phyloP scores from a whole-genome alignment of 768 basidiomycete genomes.

The Podaxis sp. region DNA sequence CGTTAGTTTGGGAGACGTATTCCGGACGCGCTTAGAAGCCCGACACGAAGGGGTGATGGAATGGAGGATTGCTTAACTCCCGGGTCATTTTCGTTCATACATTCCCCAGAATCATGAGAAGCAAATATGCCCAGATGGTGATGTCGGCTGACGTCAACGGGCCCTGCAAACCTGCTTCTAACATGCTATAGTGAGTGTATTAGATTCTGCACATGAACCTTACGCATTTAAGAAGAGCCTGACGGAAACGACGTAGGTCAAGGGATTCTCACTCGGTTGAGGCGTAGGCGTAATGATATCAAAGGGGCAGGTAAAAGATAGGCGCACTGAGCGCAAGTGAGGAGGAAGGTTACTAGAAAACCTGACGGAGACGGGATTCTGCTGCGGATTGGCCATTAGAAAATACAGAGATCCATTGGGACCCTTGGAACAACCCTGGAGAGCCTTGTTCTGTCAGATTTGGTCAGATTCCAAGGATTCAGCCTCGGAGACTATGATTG shows the following conservation, averaged over 20 bases:
- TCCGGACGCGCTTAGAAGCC: conserved; percentile 14
- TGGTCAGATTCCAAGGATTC: conserved; percentile 12
- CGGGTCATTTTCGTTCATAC: neutral
- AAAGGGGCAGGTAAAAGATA: neutral
- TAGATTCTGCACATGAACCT: too few species aligned
- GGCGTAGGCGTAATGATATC: too few species aligned
- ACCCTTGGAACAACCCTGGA: conserved; percentile 4
- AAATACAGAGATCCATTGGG: neutral
- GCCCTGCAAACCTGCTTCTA: neutral
- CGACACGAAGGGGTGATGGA: conserved; percentile 20
- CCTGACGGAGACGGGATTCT: neutral
- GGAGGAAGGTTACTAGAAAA: neutral
- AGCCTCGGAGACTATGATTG: neutral
- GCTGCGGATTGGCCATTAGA: neutral
- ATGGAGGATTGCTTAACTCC: conserved; percentile 8
- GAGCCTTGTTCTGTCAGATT: conserved; percentile 1
- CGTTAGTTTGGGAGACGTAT: conserved; percentile 18
- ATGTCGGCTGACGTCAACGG: neutral
- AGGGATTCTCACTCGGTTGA: too few species aligned
- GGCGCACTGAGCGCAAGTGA: neutral
- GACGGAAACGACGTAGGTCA: too few species aligned
- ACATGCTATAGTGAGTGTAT: neutral
- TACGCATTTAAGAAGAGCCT: too few species aligned
- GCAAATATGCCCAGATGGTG: neutral
- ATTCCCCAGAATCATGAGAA: neutral